Conservation (phyloP, 192 early-diverging fungal genomes). For the Spizellomyces punctatus region DNA sequence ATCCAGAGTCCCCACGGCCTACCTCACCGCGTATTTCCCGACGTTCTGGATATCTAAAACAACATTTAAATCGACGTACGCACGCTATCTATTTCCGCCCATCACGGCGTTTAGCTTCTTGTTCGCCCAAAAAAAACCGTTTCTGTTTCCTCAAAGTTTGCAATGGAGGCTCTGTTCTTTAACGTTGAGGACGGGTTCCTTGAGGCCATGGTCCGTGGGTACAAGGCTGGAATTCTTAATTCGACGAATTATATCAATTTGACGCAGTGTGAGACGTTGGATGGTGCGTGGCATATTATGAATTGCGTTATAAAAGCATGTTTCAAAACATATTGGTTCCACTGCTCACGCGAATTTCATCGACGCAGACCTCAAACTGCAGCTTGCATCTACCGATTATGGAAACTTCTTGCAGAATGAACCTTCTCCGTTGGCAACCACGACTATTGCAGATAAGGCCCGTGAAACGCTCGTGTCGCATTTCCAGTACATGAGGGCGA, state of each 20-base stretch:
- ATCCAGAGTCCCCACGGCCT: no score
- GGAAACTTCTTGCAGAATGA: slow-evolving; percentile 93
- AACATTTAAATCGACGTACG: no score
- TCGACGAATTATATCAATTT: slow-evolving; percentile 87
- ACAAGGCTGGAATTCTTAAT: slow-evolving; percentile 83
- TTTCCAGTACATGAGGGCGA: slow-evolving; percentile 88
- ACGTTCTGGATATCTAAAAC: no score
- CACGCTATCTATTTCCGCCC: no score
- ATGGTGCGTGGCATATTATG: slow-evolving; percentile 69
- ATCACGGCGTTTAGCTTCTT: no score
- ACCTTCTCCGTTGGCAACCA: slow-evolving; percentile 91
- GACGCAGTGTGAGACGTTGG: slow-evolving; percentile 97
- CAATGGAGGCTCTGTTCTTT: slow-evolving; percentile 61
- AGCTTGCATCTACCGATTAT: slow-evolving; percentile 95
- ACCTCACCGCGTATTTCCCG: no score
- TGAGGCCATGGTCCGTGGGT: slow-evolving; percentile 94
- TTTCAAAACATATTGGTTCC: no score
- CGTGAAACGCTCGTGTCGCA: slow-evolving; percentile 88
- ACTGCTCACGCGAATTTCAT: not conserved
- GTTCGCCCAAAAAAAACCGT: no score
- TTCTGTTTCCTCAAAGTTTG: no score
- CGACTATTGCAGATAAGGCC: slow-evolving; percentile 85
- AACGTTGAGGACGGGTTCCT: slow-evolving; percentile 91
- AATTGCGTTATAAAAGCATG: no score
- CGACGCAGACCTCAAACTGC: slow-evolving; percentile 84